These are phyloP conservation scores for Anthostomella pinea DNA, from an alignment of 2,329 filamentous ascomycete species.

Conservation along the genomic window DNA sequence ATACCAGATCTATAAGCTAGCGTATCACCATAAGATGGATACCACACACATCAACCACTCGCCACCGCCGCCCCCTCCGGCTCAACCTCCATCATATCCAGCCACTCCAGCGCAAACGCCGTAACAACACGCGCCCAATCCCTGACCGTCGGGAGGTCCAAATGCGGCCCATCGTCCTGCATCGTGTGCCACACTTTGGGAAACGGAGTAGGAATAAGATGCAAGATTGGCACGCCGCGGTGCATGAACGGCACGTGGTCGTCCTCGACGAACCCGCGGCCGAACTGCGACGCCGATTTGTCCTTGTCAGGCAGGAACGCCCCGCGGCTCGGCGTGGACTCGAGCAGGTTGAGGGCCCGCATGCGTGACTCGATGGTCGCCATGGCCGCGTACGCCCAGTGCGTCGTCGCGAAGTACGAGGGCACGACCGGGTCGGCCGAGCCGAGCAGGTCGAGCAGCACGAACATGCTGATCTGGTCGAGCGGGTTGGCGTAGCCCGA, in stretches of 20 bases:
- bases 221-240: slow-evolving; percentile 71
- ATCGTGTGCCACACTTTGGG: slow-evolving; percentile 71
- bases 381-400: slow-evolving; percentile 76
- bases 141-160: slow-evolving; percentile 68
- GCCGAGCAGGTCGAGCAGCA: slow-evolving; percentile 73
- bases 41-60: neutral
- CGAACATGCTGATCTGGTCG: slow-evolving; percentile 70
- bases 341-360: slow-evolving; percentile 54
- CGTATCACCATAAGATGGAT: no score
- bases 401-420: slow-evolving; percentile 73
- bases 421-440: slow-evolving; percentile 57
- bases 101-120: slow-evolving; percentile 75
- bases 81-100: slow-evolving; percentile 58
- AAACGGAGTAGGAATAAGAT: slow-evolving; percentile 71
- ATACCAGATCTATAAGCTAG: neutral
- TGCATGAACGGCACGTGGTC: slow-evolving; percentile 77
- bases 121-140: slow-evolving; percentile 75
- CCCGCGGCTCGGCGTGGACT: slow-evolving; percentile 31
- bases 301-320: slow-evolving; percentile 57
- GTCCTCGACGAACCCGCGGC: slow-evolving; percentile 53
- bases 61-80: slow-evolving; percentile 20
- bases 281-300: slow-evolving; percentile 39
- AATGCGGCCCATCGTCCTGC: slow-evolving; percentile 68
- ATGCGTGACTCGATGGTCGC: slow-evolving; percentile 63
- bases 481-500: slow-evolving; percentile 68